phyloP scores from a whole-genome alignment of 1,139 yeast species.

The Sugiyamaella novakii region DNA sequence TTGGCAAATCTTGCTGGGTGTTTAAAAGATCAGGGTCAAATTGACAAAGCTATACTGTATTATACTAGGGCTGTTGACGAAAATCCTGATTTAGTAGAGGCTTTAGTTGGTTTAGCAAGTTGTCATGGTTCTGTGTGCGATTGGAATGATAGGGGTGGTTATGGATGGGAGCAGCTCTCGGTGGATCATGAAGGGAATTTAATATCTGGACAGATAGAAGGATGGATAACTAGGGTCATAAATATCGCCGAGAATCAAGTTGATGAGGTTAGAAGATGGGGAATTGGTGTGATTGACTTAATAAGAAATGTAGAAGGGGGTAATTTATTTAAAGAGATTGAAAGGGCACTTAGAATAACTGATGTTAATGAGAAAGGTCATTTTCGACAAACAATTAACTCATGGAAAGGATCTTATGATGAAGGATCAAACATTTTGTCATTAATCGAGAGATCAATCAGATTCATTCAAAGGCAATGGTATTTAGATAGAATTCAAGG shows the following conservation, averaged over 20 bases:
- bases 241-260: slow-evolving; percentile 36
- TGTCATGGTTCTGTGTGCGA: slow-evolving; percentile 41
- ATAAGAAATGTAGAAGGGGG: slow-evolving; percentile 25
- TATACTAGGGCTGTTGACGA: slow-evolving; percentile 39
- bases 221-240: slow-evolving; percentile 38
- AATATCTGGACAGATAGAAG: slow-evolving; percentile 30
- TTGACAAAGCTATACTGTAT: slow-evolving; percentile 39
- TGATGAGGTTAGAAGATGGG: slow-evolving; percentile 36
- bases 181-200: slow-evolving; percentile 37
- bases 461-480: slow-evolving; percentile 38
- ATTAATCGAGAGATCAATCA: slow-evolving; percentile 34
- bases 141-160: slow-evolving; percentile 41
- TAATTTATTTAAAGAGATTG: slow-evolving; percentile 25
- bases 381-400: slow-evolving; percentile 6
- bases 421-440: slow-evolving; percentile 38
- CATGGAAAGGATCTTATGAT: slow-evolving; percentile 30
- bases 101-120: slow-evolving; percentile 41
- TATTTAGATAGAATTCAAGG: slow-evolving; percentile 34
- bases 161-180: slow-evolving; percentile 37
- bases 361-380: slow-evolving; percentile 12
- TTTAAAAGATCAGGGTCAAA: slow-evolving; percentile 40
- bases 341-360: slow-evolving; percentile 31
- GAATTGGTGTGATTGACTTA: slow-evolving; percentile 33
- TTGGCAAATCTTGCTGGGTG: slow-evolving; percentile 42
- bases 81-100: slow-evolving; percentile 40